Evolutionary conservation across 2,329 filamentous ascomycete species (phyloP).

Genomic region (Colletotrichum godetiae): DNA sequence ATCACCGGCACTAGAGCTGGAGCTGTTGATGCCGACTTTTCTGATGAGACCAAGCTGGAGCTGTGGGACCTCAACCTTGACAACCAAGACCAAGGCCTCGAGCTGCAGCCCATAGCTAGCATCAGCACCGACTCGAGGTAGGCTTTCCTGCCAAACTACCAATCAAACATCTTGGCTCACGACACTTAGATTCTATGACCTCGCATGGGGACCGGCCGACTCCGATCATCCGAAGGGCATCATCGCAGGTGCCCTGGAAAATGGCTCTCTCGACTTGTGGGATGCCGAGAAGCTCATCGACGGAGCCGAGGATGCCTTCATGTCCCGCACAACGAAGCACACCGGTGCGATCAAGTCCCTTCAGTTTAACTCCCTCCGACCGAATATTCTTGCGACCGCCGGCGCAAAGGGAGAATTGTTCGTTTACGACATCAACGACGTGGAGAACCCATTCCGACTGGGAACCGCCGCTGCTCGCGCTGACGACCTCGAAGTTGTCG

Average conservation of each 20-base stretch:
- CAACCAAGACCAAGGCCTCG: slow-evolving; percentile 77
- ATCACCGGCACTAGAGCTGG: slow-evolving; percentile 95
- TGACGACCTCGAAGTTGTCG: slow-evolving; percentile 94
- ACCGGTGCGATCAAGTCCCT: slow-evolving; percentile 92
- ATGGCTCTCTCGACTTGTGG: slow-evolving; percentile 93
- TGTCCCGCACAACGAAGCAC: slow-evolving; percentile 90
- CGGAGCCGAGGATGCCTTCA: slow-evolving; percentile 76
- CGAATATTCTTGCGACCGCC: slow-evolving; percentile 91
- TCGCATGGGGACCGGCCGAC: slow-evolving; percentile 90
- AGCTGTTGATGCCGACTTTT: slow-evolving; percentile 96
- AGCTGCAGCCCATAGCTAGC: slow-evolving; percentile 87
- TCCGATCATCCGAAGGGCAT: slow-evolving; percentile 85
- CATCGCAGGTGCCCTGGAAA: slow-evolving; percentile 95
- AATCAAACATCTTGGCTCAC: slow-evolving; percentile 15
- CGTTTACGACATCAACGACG: slow-evolving; percentile 93
- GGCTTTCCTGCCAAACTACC: slow-evolving; percentile 10
- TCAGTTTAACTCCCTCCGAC: slow-evolving; percentile 94
- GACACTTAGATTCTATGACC: slow-evolving; percentile 85
- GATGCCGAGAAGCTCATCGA: slow-evolving; percentile 78
- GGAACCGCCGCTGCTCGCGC: slow-evolving; percentile 89
- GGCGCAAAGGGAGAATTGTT: slow-evolving; percentile 96
- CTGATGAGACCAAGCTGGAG: slow-evolving; percentile 95
- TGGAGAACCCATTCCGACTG: slow-evolving; percentile 86
- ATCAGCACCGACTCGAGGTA: slow-evolving; percentile 93
- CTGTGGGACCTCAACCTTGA: slow-evolving; percentile 94